A percentile compares a stretch with the other conserved stretches of the same genome.
Evolutionary conservation across 345 rosid genomes (phyloP).

Genomic region (Tarenaya hassleriana): DNA sequence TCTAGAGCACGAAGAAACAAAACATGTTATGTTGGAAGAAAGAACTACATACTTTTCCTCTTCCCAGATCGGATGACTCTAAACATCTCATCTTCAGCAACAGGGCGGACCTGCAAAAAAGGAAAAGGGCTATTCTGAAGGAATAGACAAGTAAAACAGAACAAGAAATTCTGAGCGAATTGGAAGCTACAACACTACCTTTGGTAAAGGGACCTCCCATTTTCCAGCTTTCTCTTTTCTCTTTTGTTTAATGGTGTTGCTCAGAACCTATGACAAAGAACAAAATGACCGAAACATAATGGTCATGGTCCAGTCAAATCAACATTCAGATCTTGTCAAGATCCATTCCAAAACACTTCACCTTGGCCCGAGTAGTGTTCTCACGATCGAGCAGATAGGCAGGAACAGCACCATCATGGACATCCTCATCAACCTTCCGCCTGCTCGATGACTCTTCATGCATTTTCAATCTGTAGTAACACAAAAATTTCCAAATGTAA

Average conservation of each 20-base stretch:
- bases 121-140: neutral
- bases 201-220: conserved; percentile 94
- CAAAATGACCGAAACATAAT: neutral
- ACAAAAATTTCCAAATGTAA: neutral
- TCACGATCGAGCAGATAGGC: conserved; percentile 96
- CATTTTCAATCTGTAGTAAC: conserved; percentile 59
- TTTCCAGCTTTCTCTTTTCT: conserved; percentile 95
- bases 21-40: neutral
- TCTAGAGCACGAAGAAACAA: neutral
- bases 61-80: conserved; percentile 86
- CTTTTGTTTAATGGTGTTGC: conserved; percentile 92
- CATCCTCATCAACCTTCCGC: conserved; percentile 81
- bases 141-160: neutral
- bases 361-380: conserved; percentile 76
- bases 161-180: neutral
- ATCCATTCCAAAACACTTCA: conserved; percentile 3
- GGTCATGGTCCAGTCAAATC: conserved; percentile 5
- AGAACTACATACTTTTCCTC: conserved; percentile 59
- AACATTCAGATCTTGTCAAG: neutral
- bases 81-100: conserved; percentile 98
- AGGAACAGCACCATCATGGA: conserved; percentile 92
- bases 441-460: conserved; percentile 84
- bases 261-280: conserved; percentile 51
- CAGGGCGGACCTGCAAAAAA: conserved; percentile 83
- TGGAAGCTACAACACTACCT: conserved; percentile 35